Evolutionary conservation across 129 eudicot species (phyloP).

Genomic region (Flaveria robusta): DNA sequence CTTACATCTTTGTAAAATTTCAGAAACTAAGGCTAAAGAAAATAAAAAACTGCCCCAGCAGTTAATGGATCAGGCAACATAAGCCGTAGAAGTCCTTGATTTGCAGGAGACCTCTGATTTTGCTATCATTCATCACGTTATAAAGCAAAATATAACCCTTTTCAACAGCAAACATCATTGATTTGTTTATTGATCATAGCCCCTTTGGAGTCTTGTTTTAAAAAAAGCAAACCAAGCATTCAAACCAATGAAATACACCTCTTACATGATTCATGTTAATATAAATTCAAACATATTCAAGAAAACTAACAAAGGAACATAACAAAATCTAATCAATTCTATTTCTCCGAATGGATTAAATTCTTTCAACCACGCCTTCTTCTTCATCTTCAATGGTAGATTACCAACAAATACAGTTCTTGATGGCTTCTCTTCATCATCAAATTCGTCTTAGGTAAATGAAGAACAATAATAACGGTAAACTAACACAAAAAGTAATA

Average conservation of each 20-base stretch:
- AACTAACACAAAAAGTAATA: too few relatives aligned
- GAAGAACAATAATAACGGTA: too few relatives aligned
- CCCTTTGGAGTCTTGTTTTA: slow-evolving; percentile 84
- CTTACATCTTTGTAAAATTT: slow-evolving; percentile 64
- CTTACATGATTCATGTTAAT: not conserved
- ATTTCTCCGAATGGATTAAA: slow-evolving; percentile 75
- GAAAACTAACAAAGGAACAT: slow-evolving; percentile 56
- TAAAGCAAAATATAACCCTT: slow-evolving; percentile 44
- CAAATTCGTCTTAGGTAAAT: slow-evolving; percentile 46
- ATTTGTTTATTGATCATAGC: slow-evolving; percentile 68
- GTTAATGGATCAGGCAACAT: slow-evolving; percentile 62
- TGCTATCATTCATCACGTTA: too few relatives aligned
- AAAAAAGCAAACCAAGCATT: not conserved
- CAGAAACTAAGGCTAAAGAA: slow-evolving; percentile 68
- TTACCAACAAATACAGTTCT: slow-evolving; percentile 94
- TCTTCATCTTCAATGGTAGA: slow-evolving; percentile 84
- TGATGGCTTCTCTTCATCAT: slow-evolving; percentile 77
- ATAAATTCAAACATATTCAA: not conserved
- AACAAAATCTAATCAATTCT: slow-evolving; percentile 79
- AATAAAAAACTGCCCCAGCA: slow-evolving; percentile 57
- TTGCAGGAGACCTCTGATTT: too few relatives aligned
- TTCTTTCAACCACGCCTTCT: slow-evolving; percentile 68
- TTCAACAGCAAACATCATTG: slow-evolving; percentile 64
- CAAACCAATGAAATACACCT: slow-evolving; percentile 7
- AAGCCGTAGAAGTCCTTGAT: slow-evolving; percentile 1